A percentile compares a stretch with the other conserved stretches of the same genome.
phyloP scores from a whole-genome alignment of 805 yeast species.

The Schizosaccharomyces osmophilus region DNA sequence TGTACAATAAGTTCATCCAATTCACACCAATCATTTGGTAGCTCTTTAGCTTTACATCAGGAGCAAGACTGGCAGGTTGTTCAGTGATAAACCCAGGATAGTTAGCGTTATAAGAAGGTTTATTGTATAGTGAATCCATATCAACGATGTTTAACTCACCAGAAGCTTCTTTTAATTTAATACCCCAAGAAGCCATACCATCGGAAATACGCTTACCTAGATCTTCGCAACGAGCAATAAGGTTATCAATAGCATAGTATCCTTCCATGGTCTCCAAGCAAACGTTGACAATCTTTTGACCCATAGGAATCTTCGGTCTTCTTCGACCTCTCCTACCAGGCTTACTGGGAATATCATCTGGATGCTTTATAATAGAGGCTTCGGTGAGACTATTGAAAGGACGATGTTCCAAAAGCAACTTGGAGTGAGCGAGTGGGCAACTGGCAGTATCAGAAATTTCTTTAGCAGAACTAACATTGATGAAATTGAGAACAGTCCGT shows the following conservation, averaged over 20 bases:
- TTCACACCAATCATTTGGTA: conserved; percentile 88
- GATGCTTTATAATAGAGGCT: neutral
- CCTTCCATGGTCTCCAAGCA: conserved; percentile 20
- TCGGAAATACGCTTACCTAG: conserved; percentile 46
- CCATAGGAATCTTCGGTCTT: neutral
- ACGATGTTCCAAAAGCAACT: neutral
- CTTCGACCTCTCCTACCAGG: neutral
- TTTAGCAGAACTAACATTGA: neutral
- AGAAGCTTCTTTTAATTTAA: conserved; percentile 33
- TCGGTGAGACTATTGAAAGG: neutral
- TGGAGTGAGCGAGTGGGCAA: neutral
- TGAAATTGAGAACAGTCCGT: neutral
- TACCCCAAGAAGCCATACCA: conserved; percentile 76
- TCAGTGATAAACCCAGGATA: conserved; percentile 21
- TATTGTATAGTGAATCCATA: neutral
- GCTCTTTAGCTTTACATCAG: conserved; percentile 37
- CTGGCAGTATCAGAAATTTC: neutral
- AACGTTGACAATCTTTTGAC: neutral
- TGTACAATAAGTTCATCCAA: conserved; percentile 77
- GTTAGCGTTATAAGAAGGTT: neutral
- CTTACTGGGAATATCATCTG: neutral
- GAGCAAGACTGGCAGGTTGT: conserved; percentile 45
- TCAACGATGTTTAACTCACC: conserved; percentile 37
- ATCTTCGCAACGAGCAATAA: conserved; percentile 58
- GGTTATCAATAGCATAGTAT: conserved; percentile 81